phyloP scores from a whole-genome alignment of 257 asterid species.

The Knoxia roxburghii region DNA sequence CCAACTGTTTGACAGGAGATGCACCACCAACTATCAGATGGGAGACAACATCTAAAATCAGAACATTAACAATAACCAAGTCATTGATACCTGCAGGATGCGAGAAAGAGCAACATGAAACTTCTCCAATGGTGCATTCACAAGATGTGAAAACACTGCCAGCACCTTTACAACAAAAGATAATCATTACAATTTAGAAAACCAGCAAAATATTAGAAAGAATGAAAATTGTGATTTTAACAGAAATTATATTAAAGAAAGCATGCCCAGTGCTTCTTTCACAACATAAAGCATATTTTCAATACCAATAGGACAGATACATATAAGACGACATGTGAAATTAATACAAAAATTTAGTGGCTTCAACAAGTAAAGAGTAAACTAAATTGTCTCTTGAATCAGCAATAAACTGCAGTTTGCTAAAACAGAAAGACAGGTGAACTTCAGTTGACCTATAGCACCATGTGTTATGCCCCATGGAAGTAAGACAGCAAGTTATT shows the following conservation, averaged over 20 bases:
- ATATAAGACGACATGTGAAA: background rate
- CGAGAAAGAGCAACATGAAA: constrained; percentile 79
- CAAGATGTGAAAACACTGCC: constrained; percentile 68
- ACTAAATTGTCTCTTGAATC: too few species aligned
- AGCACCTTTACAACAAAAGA: constrained; percentile 56
- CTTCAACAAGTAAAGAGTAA: background rate
- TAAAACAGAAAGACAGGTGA: too few species aligned
- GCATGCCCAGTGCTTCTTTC: background rate
- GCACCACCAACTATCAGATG: too few species aligned
- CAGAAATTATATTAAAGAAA: background rate
- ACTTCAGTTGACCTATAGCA: too few species aligned
- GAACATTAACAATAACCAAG: background rate
- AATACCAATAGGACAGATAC: too few species aligned
- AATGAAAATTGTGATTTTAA: too few species aligned
- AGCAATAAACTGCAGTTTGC: too few species aligned
- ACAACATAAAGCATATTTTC: background rate
- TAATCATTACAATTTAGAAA: constrained; percentile 18
- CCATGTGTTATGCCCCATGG: too few species aligned
- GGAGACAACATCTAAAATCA: background rate
- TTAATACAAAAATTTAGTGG: background rate
- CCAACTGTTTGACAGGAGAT: background rate
- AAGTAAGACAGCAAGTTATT: too few species aligned
- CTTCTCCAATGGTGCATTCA: constrained; percentile 69
- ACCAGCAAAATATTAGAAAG: constrained; percentile 3
- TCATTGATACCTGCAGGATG: constrained; percentile 61